These are phyloP conservation scores for Cytospora mali DNA, from an alignment of 2,329 filamentous ascomycete species.

Conservation along the genomic window DNA sequence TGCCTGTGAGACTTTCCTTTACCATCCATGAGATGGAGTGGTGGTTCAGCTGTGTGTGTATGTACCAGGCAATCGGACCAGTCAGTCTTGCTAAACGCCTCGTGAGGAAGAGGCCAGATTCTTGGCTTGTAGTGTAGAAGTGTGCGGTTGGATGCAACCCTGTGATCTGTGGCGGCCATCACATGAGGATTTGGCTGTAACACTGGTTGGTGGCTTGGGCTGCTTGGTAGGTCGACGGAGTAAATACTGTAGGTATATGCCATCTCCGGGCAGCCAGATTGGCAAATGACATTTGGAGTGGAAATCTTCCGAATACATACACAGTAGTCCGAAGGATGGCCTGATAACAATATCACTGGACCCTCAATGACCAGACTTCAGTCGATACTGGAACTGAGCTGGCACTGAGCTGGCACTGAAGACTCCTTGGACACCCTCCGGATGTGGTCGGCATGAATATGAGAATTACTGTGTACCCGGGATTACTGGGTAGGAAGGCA, in stretches of 20 bases:
- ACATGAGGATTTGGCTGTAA: neutral
- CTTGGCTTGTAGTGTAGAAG: neutral
- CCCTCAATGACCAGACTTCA: neutral
- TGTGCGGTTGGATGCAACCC: neutral
- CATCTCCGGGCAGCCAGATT: too few relatives aligned
- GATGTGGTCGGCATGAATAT: neutral
- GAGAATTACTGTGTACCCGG: too few relatives aligned
- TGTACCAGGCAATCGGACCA: slow-evolving; percentile 14
- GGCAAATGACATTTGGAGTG: neutral
- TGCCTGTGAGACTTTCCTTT: neutral
- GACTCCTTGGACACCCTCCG: neutral
- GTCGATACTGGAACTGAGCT: neutral
- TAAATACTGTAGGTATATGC: too few relatives aligned
- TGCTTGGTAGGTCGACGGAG: neutral
- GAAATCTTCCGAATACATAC: too few relatives aligned
- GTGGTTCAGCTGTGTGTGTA: too few relatives aligned
- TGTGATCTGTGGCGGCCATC: neutral
- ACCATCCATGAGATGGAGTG: slow-evolving; percentile 15
- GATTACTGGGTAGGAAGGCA: neutral
- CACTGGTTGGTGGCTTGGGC: neutral
- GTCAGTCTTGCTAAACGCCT: neutral
- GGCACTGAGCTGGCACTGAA: neutral
- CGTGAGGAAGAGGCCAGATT: neutral
- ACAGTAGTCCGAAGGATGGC: neutral
- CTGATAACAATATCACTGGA: neutral